These are phyloP conservation scores for Porphyrellus cyaneotinctus DNA, from an alignment of 768 basidiomycete genomes.

Conservation along the genomic window DNA sequence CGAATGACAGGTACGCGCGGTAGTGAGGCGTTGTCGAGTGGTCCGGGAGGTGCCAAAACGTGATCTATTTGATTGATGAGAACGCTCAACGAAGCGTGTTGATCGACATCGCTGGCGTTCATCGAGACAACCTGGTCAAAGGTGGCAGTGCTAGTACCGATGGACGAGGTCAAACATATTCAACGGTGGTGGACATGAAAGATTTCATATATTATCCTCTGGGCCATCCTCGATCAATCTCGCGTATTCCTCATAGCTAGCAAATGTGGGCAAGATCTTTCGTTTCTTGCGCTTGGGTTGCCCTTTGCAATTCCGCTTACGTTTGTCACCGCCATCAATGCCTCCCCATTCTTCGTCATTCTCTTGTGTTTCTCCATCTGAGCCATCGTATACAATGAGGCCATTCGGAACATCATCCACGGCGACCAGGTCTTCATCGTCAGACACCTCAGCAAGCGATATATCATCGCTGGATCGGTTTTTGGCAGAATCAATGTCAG, in stretches of 20 bases:
- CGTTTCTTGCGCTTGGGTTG: constrained; percentile 63
- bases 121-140: neutral
- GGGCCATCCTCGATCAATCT: constrained; percentile 70
- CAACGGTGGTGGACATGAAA: too few relatives aligned
- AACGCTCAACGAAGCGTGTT: constrained; percentile 27
- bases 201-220: constrained; percentile 24
- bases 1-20: constrained; percentile 76
- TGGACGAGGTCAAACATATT: too few relatives aligned
- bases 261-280: constrained; percentile 71
- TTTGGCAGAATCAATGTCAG: constrained; percentile 25
- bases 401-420: constrained; percentile 52
- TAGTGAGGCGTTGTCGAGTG: constrained; percentile 60
- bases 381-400: constrained; percentile 58
- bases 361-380: constrained; percentile 34
- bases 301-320: constrained; percentile 37
- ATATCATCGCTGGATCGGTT: constrained; percentile 41
- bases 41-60: constrained; percentile 50
- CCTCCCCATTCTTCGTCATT: constrained; percentile 31
- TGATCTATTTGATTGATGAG: constrained; percentile 63
- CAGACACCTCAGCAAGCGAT: constrained; percentile 61
- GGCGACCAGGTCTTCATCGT: constrained; percentile 65
- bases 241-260: constrained; percentile 83
- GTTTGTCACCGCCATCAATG: constrained; percentile 51
- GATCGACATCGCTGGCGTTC: neutral
- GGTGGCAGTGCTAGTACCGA: too few relatives aligned